phyloP scores from a whole-genome alignment of 2,329 filamentous ascomycete genomes.

The Aspergillus pseudoglaucus region DNA sequence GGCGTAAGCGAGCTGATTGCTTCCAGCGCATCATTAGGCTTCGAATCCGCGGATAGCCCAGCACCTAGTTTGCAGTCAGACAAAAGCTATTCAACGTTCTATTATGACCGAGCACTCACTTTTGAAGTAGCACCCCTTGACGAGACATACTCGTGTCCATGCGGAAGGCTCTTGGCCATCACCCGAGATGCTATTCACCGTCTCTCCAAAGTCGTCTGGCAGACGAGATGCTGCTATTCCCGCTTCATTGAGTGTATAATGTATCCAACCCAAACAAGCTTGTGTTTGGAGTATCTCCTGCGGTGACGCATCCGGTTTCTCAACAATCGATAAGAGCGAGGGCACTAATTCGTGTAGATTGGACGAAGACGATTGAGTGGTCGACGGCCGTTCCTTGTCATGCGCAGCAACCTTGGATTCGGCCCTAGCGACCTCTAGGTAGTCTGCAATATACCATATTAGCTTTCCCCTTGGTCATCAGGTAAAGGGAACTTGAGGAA shows the following conservation, averaged over 20 bases:
- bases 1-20: constrained; percentile 62
- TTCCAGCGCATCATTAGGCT: constrained; percentile 53
- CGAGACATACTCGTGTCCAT: constrained; percentile 76
- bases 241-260: constrained; percentile 70
- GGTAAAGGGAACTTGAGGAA: constrained; percentile 5
- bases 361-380: constrained; percentile 29
- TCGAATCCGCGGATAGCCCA: constrained; percentile 39
- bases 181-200: constrained; percentile 48
- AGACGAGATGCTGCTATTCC: constrained; percentile 54
- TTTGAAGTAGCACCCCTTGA: constrained; percentile 73
- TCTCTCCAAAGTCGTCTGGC: constrained; percentile 56
- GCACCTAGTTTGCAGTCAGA: constrained; percentile 31
- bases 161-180: constrained; percentile 50
- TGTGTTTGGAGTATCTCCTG: constrained; percentile 67
- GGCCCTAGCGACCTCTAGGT: constrained; percentile 62
- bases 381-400: constrained; percentile 30
- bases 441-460: constrained; percentile 44
- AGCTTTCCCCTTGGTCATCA: constrained; percentile 11
- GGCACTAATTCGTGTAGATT: constrained; percentile 38
- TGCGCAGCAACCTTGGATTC: constrained; percentile 60
- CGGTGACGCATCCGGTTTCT: constrained; percentile 47
- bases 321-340: constrained; percentile 46
- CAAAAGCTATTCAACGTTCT: neutral
- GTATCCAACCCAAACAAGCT: constrained; percentile 77
- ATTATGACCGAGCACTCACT: constrained; percentile 44